phyloP scores from a whole-genome alignment of 2,329 filamentous ascomycete genomes.

The Aspergillus tanneri region DNA sequence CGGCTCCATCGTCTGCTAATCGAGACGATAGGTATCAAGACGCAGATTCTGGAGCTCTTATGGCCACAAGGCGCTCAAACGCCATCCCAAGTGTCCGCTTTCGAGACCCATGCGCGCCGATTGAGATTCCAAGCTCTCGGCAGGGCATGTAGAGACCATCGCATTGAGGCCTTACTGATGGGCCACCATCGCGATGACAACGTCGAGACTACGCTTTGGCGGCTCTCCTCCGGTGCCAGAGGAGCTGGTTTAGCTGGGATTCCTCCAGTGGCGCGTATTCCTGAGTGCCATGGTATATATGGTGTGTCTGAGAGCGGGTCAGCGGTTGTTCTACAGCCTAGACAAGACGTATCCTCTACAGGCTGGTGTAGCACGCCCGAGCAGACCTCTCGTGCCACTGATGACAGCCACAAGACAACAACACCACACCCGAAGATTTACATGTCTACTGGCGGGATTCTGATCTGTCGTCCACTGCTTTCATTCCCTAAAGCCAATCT shows the following conservation, averaged over 20 bases:
- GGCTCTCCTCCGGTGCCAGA: slow-evolving; percentile 66
- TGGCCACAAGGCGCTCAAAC: slow-evolving; percentile 46
- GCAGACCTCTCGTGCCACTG: not conserved
- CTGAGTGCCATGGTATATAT: slow-evolving; percentile 76
- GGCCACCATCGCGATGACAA: slow-evolving; percentile 91
- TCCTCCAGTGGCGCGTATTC: slow-evolving; percentile 64
- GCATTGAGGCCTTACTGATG: slow-evolving; percentile 65
- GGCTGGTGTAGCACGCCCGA: too few species aligned
- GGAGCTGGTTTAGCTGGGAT: slow-evolving; percentile 74
- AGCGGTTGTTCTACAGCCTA: slow-evolving; percentile 29
- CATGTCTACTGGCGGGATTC: slow-evolving; percentile 37
- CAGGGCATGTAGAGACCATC: slow-evolving; percentile 52
- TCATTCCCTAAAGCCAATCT: slow-evolving; percentile 67
- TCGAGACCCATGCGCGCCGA: slow-evolving; percentile 74
- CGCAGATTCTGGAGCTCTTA: slow-evolving; percentile 45
- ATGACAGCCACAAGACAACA: not conserved
- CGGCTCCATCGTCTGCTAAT: not conserved
- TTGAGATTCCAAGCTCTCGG: slow-evolving; percentile 73
- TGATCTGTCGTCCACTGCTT: slow-evolving; percentile 40
- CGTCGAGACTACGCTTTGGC: slow-evolving; percentile 83
- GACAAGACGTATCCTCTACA: not conserved
- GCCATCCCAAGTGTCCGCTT: slow-evolving; percentile 49
- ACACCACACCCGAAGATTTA: slow-evolving; percentile 1
- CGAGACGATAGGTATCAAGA: slow-evolving; percentile 28
- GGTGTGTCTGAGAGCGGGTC: slow-evolving; percentile 67